phyloP scores from a whole-genome alignment of 2,329 filamentous ascomycete genomes.

The Aspergillus quadrilineatus region DNA sequence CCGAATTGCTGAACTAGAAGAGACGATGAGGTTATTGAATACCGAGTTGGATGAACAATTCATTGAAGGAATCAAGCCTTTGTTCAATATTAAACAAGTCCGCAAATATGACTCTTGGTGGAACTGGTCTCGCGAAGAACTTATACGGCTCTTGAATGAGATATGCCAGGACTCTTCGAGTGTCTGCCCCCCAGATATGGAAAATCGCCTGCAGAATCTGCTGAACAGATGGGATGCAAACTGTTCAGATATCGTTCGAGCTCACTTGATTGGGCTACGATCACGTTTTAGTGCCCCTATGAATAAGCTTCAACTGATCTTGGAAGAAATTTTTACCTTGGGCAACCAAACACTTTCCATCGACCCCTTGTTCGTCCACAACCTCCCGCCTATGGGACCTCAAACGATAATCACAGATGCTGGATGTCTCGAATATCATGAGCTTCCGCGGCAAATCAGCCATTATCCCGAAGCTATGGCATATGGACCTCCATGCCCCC shows the following conservation, averaged over 20 bases:
- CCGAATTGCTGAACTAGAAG: slow-evolving; percentile 10
- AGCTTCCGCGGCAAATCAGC: slow-evolving; percentile 2
- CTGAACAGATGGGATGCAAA: slow-evolving; percentile 20
- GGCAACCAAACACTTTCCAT: slow-evolving; percentile 2
- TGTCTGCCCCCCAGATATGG: neutral
- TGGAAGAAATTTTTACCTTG: slow-evolving; percentile 8
- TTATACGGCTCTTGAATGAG: slow-evolving; percentile 14
- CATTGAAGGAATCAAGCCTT: slow-evolving; percentile 28
- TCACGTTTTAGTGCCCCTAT: no score
- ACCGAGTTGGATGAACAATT: slow-evolving; percentile 34
- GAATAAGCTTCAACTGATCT: neutral
- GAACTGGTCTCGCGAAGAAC: slow-evolving; percentile 37
- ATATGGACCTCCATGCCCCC: neutral
- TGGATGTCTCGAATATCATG: slow-evolving; percentile 13
- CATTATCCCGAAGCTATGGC: slow-evolving; percentile 12
- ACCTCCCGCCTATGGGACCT: slow-evolving; percentile 11
- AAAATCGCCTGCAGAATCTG: slow-evolving; percentile 10
- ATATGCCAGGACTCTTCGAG: neutral
- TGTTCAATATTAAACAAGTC: slow-evolving; percentile 29
- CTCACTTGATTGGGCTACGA: neutral
- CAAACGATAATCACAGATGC: slow-evolving; percentile 8
- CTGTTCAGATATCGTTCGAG: slow-evolving; percentile 15
- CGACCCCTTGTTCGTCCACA: slow-evolving; percentile 17
- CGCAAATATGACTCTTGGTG: slow-evolving; percentile 37
- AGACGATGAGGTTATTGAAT: slow-evolving; percentile 25